Percentiles rank a stretch among this genome's conserved stretches.
Evolutionary conservation across 73 alveolate species (phyloP).

Genomic region (Tetrahymena malaccensis): DNA sequence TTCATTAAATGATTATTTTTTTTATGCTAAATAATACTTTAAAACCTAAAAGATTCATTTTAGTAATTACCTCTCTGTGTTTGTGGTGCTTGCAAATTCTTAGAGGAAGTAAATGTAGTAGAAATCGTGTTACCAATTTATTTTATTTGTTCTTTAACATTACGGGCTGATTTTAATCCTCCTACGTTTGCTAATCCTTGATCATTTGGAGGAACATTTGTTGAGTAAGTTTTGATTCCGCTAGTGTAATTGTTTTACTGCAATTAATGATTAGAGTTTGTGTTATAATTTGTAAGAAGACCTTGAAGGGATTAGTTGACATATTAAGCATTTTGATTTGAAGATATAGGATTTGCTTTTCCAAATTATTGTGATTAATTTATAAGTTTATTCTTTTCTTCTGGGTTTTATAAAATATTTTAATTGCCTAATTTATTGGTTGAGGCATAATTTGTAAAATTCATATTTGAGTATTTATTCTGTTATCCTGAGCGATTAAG

Average conservation of each 20-base stretch:
- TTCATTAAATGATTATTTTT: too few species aligned
- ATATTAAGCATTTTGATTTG: neutral
- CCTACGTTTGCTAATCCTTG: neutral
- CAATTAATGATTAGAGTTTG: neutral
- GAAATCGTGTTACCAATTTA: neutral
- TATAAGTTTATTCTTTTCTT: neutral
- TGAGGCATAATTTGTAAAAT: neutral
- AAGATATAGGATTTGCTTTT: neutral
- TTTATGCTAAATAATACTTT: neutral
- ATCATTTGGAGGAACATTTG: neutral
- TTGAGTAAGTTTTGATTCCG: neutral
- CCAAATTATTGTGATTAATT: neutral
- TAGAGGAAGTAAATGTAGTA: neutral
- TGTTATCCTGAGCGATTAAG: neutral
- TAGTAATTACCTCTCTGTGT: neutral
- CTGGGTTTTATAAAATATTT: neutral
- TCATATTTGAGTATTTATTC: neutral
- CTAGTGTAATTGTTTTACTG: neutral
- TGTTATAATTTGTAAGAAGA: neutral
- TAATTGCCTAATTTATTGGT: neutral
- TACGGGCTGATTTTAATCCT: neutral
- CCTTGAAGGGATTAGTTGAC: neutral
- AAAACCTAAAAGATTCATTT: neutral
- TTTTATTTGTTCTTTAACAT: neutral
- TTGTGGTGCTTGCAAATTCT: neutral